Conservation (phyloP, 139 green algal genomes). For the Penium margaritaceum region DNA sequence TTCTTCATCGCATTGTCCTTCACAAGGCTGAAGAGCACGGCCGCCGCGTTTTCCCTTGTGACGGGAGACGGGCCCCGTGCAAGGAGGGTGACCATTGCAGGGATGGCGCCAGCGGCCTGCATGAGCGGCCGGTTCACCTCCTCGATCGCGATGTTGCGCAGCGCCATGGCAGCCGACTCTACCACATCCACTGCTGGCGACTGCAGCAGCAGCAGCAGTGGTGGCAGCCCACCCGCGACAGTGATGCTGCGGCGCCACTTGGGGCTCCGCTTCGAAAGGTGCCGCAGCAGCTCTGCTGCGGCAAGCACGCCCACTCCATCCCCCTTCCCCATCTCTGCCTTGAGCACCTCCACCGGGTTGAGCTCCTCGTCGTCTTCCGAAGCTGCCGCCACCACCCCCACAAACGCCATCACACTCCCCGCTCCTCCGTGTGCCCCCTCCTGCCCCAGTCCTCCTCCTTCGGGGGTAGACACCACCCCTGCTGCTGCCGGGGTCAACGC, state of each 20-base stretch:
- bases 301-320: neutral
- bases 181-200: neutral
- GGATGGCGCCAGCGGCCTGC: neutral
- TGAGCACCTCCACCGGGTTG: neutral
- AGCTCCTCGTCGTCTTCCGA: too few relatives aligned
- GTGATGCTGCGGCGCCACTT: slow-evolving; percentile 4
- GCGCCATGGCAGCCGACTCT: neutral
- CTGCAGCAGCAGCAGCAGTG: neutral
- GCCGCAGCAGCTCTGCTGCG: neutral
- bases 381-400: too few relatives aligned
- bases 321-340: neutral
- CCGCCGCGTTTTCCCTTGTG: neutral
- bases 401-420: too few relatives aligned
- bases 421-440: too few relatives aligned
- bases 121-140: neutral
- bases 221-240: neutral
- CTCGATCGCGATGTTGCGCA: neutral
- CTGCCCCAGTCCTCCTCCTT: too few relatives aligned
- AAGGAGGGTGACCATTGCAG: neutral
- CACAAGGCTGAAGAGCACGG: slow-evolving; percentile 1
- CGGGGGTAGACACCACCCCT: too few relatives aligned
- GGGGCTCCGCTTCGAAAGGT: slow-evolving; percentile 2
- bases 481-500: too few relatives aligned
- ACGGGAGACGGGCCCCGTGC: neutral
- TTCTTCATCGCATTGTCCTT: slow-evolving; percentile 6